Evolutionary conservation across 176 grass and related monocot genomes (phyloP), one percentile per base, ranked within the genome.

Genomic region (Areca catechu): DNA sequence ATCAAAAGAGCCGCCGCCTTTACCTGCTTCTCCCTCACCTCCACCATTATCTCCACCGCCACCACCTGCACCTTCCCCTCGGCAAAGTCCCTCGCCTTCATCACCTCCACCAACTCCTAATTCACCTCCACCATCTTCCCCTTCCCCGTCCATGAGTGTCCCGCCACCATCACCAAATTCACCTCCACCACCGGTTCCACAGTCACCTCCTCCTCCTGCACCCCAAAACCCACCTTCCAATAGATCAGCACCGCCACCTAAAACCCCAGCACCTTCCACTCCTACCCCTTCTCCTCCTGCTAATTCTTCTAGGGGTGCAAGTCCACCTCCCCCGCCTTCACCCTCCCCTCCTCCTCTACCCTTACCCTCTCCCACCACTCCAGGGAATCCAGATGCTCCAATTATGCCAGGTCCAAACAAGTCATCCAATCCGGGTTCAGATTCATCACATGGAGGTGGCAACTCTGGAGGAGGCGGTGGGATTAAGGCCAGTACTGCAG

Each of bases 401-500:
- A 68, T 30, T 21, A 54, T 29, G 15, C 20, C 66, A 23, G 66
- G 34, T 24, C 37, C 51, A 7, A 64, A 52, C 57, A 57, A 16
- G 12, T 5, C 66, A 21, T 20, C 60, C 4, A 20, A 54, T 27
- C 29, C 70, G 2, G 69, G 16, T 76, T 4, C n/a, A n/a, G 37
- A 48, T 48, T 16, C 2, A 34, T 34, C 34, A 10, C 7, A 7
- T 1, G 55, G 52, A 27, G 16, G 47, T 3, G 53, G 49, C 24
- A 71, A n/a, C 50, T 15, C 69, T 3, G 5, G 14, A 18, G 50
- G 48, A 20, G 47, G 48, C 4, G 19, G 75, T 5, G 80, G 83
- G 24, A 22, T 91, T 15, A 79, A 65, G 68, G 54, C 80, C 48
- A 78, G 92, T 16, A 55, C 77, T 4, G 71, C 69, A 0, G 69